These are phyloP conservation scores for Arachnopeziza araneosa DNA, from an alignment of 2,329 filamentous ascomycete genomes.

Conservation along the genomic window DNA sequence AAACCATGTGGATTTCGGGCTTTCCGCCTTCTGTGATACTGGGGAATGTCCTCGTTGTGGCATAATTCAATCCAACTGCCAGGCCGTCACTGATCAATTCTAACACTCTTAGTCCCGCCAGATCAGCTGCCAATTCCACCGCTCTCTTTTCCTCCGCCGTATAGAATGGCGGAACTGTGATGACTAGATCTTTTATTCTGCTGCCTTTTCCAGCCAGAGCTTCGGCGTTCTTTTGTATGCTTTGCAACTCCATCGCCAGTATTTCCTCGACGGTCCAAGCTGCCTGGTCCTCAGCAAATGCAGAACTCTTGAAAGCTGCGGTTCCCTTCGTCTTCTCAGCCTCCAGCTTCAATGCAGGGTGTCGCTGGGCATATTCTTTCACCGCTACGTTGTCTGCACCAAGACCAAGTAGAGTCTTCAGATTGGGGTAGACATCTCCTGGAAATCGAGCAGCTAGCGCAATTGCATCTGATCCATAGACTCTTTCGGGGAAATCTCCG, in stretches of 20 bases:
- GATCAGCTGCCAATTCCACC: constrained; percentile 73
- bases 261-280: constrained; percentile 83
- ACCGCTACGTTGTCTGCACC: constrained; percentile 55
- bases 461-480: constrained; percentile 88
- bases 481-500: constrained; percentile 74
- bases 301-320: constrained; percentile 74
- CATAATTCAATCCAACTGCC: constrained; percentile 92
- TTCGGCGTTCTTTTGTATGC: constrained; percentile 85
- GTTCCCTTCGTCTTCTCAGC: constrained; percentile 57
- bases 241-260: constrained; percentile 92
- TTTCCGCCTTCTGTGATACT: constrained; percentile 75
- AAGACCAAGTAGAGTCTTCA: constrained; percentile 86
- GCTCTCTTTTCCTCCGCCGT: constrained; percentile 86
- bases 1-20: constrained; percentile 88
- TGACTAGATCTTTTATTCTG: constrained; percentile 72
- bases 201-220: constrained; percentile 69
- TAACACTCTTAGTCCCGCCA: constrained; percentile 83
- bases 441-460: constrained; percentile 84
- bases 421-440: constrained; percentile 87
- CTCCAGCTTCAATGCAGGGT: constrained; percentile 72
- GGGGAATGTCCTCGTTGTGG: constrained; percentile 84
- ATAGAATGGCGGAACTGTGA: constrained; percentile 88
- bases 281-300: constrained; percentile 56
- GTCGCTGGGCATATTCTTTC: constrained; percentile 64
- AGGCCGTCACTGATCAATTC: constrained; percentile 83